phyloP scores from a whole-genome alignment of 1,139 yeast genomes.

The Arxiozyma telluris region DNA sequence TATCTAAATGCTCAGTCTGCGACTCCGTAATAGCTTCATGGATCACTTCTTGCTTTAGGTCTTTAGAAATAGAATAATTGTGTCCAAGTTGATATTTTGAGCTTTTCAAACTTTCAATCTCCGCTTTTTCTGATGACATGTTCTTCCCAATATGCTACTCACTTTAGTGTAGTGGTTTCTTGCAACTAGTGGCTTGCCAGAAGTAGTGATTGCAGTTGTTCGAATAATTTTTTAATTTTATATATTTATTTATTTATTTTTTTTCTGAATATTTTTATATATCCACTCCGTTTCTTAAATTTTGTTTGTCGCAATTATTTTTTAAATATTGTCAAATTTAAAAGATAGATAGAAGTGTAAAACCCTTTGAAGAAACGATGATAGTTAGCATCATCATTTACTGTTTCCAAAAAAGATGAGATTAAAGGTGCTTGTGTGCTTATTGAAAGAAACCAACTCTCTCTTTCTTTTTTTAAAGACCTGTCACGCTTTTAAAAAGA shows the following conservation, averaged over 20 bases:
- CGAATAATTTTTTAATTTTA: too few species aligned
- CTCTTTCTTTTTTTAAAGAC: neutral
- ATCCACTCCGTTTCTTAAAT: neutral
- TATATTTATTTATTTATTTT: too few species aligned
- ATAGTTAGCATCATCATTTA: too few species aligned
- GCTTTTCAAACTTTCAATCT: neutral
- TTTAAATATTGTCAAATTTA: too few species aligned
- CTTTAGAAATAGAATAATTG: conserved; percentile 33
- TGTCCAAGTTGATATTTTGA: conserved; percentile 13
- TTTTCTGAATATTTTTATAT: too few species aligned
- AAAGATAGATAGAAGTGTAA: neutral
- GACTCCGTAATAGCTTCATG: conserved; percentile 27
- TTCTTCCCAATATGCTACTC: neutral
- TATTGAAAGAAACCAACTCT: too few species aligned
- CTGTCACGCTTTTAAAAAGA: neutral
- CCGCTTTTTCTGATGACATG: neutral
- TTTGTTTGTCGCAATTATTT: neutral
- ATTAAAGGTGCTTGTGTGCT: neutral
- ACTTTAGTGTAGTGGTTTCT: neutral
- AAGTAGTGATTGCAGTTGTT: neutral
- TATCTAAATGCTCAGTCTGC: conserved; percentile 27
- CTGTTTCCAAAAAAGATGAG: neutral
- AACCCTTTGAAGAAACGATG: neutral
- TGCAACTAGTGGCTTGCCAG: too few species aligned
- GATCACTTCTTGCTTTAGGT: conserved; percentile 26